A percentile compares a stretch with the other conserved stretches of the same genome.
These are phyloP conservation scores for Mycena leptocephala DNA, from an alignment of 768 basidiomycete species.

Conservation along the genomic window DNA sequence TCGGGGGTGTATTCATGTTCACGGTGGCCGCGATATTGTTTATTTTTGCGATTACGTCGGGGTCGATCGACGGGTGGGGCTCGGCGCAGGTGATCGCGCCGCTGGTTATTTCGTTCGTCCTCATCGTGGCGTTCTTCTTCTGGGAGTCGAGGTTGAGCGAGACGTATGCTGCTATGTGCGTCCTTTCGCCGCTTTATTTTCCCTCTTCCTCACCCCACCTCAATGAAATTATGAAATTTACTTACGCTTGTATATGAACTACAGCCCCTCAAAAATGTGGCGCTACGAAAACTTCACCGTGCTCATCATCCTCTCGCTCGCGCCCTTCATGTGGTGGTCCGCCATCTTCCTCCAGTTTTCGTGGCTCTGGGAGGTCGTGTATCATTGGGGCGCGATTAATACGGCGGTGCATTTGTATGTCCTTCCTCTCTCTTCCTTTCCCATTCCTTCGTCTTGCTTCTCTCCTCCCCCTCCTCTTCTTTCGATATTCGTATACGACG, in stretches of 20 bases:
- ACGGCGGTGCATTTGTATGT: conserved; percentile 60
- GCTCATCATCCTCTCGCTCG: conserved; percentile 57
- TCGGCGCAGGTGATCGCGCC: conserved; percentile 61
- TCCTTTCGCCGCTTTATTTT: too few species aligned
- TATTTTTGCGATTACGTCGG: conserved; percentile 62
- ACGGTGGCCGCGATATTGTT: conserved; percentile 59
- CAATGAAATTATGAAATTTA: too few species aligned
- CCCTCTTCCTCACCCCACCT: not conserved
- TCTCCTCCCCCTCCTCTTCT: too few species aligned
- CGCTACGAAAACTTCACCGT: conserved; percentile 53
- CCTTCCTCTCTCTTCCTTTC: too few species aligned
- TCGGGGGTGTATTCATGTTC: conserved; percentile 56
- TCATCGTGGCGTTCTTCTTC: conserved; percentile 40
- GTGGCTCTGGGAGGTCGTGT: conserved; percentile 58
- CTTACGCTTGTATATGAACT: too few species aligned
- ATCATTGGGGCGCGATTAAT: conserved; percentile 58
- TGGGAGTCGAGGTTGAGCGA: not conserved
- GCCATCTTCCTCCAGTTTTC: conserved; percentile 52
- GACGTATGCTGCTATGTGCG: not conserved
- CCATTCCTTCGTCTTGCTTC: too few species aligned
- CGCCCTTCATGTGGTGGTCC: conserved; percentile 63
- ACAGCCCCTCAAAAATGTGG: too few species aligned
- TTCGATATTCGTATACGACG: too few species aligned
- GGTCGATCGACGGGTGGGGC: conserved; percentile 67
- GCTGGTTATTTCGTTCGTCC: conserved; percentile 61